Base-by-base conservation (phyloP, 306 rosid genomes). In the Cucurbita pepo region DNA sequence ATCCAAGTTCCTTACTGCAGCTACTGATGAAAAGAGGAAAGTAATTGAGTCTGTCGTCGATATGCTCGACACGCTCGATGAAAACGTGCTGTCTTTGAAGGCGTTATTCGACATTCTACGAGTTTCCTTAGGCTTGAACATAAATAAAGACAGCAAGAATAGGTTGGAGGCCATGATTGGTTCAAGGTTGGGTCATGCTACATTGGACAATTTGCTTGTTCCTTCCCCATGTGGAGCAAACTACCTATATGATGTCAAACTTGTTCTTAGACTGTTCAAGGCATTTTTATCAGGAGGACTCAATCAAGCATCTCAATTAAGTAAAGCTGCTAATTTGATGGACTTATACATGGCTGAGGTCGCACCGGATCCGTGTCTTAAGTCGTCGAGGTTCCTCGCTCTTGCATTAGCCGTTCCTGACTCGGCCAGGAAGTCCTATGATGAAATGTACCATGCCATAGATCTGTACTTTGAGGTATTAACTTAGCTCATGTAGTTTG, bases 351-450 rank as follows among this genome's bases (percentile, higher is more conserved):
- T 80, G 59, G 81, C 96, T 75, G 99, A 94, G 84, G 88, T 94
- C 44, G 95, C 99, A 25, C 99, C 99, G 1, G 99, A 94, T 81
- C 99, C 96, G 60, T 78, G 87, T 79, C 84, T 94, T 61, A 94
- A 82, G 79, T 73, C 86, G 73, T 86, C 87, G 0, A 94, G 86
- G 88, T 94, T 94, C 78, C 66, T 80, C 75, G 90, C 92, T 73
- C 82, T 94, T 69, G 88, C 90, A 57, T 75, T 72, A 18, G 83
- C 89, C 57, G 51, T 94, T 60, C 96, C 99, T 0, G 96, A 89
- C 76, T 84, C 86, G 45, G 96, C 96, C 0, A 79, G 99, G 83
- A 91, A 81, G 79, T 94, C 92, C 41, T 86, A 83, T 75, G 96
- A 94, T 51, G 87, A 83, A 76, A 86, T 94, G 80, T 94, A 94